Base-by-base conservation (phyloP, 305 asterid genomes). In the Fraxinus sp. region DNA sequence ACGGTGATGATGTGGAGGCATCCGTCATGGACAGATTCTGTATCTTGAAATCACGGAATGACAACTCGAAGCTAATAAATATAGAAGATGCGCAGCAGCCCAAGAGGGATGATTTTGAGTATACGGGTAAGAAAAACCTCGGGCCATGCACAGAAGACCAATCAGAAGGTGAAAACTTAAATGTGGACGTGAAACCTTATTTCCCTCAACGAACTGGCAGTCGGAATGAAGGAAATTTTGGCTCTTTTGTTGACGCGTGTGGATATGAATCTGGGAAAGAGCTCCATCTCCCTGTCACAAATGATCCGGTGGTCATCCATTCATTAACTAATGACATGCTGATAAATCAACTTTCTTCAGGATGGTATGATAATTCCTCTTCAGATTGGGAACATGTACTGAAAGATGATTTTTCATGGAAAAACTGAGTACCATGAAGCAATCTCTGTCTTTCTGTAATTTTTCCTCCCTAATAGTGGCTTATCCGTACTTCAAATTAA, bases 371-470 rank as follows among this genome's bases (percentile, higher is more conserved):
- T 66, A 86, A 89, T 74, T 86, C 90, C 76, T 88, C 97, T 18
- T 94, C 97, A 0, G 99, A 95, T 66, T 95, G 98, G 99, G 99
- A 95, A 81, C 98, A 94, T 86, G 93, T 95, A 0, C 74, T 84
- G 79, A 93, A 89, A 84, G 99, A 95, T 80, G 97, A 93, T 14
- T 79, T 85, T 55, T 81, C 90, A 13, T 91, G 93, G 94, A 90
- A 83, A 81, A 88, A 88, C 77, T 77, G 74, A 70, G 91, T 85
- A 82, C 22, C 84, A 82, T 46, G 92, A 22, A 4, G 49, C 16
- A 83, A 80, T 68, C 85, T 66, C 62, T 49, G 7, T 14, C 62
- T 49, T 16, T 49, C 4, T 49, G 20, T 49, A 14, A 49, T 14
- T 16, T 49, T 49, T 49, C 20, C 20, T 28, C 35, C 14, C 35